Percentiles rank a stretch among this genome's conserved stretches.
These are phyloP conservation scores for Papiliotrema fonsecae DNA, from an alignment of 1,284 basidiomycete genomes.

Conservation along the genomic window DNA sequence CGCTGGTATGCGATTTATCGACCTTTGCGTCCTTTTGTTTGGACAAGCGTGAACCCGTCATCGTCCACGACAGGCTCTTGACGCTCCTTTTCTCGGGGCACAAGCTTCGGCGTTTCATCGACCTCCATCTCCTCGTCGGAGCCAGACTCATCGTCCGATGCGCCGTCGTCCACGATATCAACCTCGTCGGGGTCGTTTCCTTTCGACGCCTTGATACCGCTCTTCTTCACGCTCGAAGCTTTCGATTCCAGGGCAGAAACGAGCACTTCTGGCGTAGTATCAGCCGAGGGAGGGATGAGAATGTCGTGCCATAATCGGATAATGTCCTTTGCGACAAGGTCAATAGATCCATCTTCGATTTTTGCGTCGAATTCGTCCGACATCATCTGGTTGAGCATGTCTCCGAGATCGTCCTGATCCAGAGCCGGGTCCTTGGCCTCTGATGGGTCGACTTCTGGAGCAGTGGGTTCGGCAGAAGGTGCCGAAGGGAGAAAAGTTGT, in stretches of 20 bases:
- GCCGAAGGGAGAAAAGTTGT: conserved; percentile 16
- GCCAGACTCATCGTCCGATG: conserved; percentile 42
- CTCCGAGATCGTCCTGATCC: conserved; percentile 70
- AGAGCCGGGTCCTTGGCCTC: conserved; percentile 50
- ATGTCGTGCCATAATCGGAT: conserved; percentile 61
- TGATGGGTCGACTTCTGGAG: conserved; percentile 17
- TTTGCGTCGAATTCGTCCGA: conserved; percentile 75
- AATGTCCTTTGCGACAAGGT: conserved; percentile 64
- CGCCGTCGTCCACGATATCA: conserved; percentile 51
- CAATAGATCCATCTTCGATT: conserved; percentile 74
- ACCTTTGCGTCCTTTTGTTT: conserved; percentile 51
- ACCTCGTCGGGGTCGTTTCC: conserved; percentile 42
- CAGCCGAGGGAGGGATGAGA: conserved; percentile 38
- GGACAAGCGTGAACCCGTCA: conserved; percentile 79
- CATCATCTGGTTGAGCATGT: conserved; percentile 66
- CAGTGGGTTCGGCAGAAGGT: conserved; percentile 5
- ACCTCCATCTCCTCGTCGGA: conserved; percentile 52
- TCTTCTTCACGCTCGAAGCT: conserved; percentile 51
- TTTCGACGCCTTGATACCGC: conserved; percentile 20
- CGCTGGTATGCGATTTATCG: too few relatives aligned
- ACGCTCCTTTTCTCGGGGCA: conserved; percentile 44
- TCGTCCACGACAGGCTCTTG: conserved; percentile 72
- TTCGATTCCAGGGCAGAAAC: conserved; percentile 61
- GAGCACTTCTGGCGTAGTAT: conserved; percentile 52
- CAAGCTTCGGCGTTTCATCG: conserved; percentile 57